phyloP scores from a whole-genome alignment of 306 rosid genomes.

The Cotoneaster glaucophyllus region DNA sequence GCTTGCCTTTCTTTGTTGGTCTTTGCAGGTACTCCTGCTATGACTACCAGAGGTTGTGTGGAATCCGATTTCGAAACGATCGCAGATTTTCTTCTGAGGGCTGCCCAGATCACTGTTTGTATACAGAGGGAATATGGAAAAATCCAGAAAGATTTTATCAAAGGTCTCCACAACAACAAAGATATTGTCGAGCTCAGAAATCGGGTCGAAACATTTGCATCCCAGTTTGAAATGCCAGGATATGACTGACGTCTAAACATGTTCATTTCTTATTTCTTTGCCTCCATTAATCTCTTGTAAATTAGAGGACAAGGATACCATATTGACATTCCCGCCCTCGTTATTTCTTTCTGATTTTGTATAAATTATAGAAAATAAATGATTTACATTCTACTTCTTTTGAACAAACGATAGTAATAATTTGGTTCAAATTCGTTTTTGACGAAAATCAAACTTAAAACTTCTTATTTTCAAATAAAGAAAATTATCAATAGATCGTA shows the following conservation, averaged over 20 bases:
- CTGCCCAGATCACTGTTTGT: conserved; percentile 55
- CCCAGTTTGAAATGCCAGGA: conserved; percentile 81
- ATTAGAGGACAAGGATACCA: conserved; percentile 8
- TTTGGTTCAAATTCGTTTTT: fast-evolving
- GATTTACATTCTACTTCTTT: too few species aligned
- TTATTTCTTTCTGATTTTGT: conserved; percentile 12
- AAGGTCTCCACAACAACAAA: conserved; percentile 50
- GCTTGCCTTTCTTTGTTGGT: neutral
- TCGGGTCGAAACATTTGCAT: conserved; percentile 65
- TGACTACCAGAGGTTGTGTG: conserved; percentile 82
- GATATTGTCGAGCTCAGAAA: conserved; percentile 54
- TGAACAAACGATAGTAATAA: too few species aligned
- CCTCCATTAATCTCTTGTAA: conserved; percentile 18
- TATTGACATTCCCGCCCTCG: neutral
- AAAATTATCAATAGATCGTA: too few species aligned
- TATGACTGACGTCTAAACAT: conserved; percentile 29
- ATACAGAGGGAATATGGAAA: conserved; percentile 61
- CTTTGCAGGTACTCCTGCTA: conserved; percentile 76
- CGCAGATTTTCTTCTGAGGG: conserved; percentile 66
- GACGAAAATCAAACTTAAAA: too few species aligned
- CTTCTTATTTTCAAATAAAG: too few species aligned
- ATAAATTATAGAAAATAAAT: conserved; percentile 14
- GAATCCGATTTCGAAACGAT: conserved; percentile 77
- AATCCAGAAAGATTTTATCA: conserved; percentile 48
- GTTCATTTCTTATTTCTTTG: conserved; percentile 3